Conservation (phyloP, 805 yeast genomes). For the Candida ponderosae region DNA sequence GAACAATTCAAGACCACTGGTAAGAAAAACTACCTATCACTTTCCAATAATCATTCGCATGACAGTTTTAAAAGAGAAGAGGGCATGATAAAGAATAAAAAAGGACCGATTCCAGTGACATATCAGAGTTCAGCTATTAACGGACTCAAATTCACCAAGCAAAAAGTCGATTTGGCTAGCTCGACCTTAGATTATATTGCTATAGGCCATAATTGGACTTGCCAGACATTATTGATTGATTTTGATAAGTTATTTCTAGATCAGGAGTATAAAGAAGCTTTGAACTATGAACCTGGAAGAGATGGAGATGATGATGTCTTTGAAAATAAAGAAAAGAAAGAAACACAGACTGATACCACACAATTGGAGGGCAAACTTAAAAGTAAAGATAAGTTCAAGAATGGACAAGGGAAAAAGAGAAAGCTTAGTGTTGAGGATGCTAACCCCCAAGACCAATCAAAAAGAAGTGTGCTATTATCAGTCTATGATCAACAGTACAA, state of each 20-base stretch:
- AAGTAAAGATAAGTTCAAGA: not conserved
- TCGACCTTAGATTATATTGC: slow-evolving; percentile 11
- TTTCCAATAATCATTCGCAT: not conserved
- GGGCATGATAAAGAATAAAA: slow-evolving; percentile 1
- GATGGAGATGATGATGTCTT: too few species aligned
- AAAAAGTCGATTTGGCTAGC: slow-evolving; percentile 11
- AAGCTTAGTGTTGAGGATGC: too few species aligned
- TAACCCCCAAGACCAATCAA: too few species aligned
- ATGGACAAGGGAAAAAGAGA: not conserved
- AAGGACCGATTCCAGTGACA: slow-evolving; percentile 6
- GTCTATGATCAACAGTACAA: slow-evolving; percentile 12
- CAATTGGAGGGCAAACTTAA: too few species aligned
- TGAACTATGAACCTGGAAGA: not conserved
- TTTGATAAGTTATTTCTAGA: slow-evolving; percentile 11
- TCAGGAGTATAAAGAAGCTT: slow-evolving; percentile 1
- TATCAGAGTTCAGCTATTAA: slow-evolving; percentile 7
- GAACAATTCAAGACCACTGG: slow-evolving; percentile 4
- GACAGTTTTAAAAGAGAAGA: too few species aligned
- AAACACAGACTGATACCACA: too few species aligned
- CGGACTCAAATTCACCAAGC: slow-evolving; percentile 13
- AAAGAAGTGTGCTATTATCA: slow-evolving; percentile 10
- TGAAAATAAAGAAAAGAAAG: too few species aligned
- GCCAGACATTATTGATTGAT: slow-evolving; percentile 18
- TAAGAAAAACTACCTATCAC: not conserved
- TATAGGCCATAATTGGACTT: slow-evolving; percentile 18